Base-by-base conservation (phyloP, 2,329 filamentous ascomycete species). In the Fusarium foetens region DNA sequence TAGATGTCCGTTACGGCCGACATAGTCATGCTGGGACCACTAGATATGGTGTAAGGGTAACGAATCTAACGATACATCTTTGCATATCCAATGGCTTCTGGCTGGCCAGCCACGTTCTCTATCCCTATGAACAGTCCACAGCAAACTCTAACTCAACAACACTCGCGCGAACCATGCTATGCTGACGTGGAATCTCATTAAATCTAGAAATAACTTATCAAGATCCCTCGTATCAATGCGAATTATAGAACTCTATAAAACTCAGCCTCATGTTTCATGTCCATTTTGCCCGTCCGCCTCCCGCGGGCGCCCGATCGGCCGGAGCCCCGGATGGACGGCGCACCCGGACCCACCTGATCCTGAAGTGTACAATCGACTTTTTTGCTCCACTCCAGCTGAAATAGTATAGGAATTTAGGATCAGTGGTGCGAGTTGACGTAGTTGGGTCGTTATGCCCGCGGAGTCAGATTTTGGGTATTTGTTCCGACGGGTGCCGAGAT, bases 261-360 rank as follows among this genome's bases (percentile, higher is more conserved):
- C 46, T 67, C 52, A 67, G 64, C 33, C 57, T 63, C 57, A 45
- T 12, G n/a, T 29, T 48, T 23, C 36, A 54, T 23, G 12, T 11
- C 31, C 8, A 16, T 21, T 35, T 16, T 25, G 33, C 19, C 39
- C 14, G 25, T 43, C 13, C 35, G 52, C 23, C 14, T 9, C 39
- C 66, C 66, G 66, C 66, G 66, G 65, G 53, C 13, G 6, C 29
- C 66, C 49, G 64, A 67, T 33, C 43, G 25, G 19, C 52, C 59
- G 59, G 59, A 27, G n/a, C 13, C 39, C 35, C 62, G 46, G 64
- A 4, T 25, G 5, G n/a, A 46, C 45, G 55, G 41, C 49, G 25
- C 25, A 23, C 4, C 31, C 43, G 27, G 66, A 43, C 58, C 66
- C 64, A 68, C 64, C 25, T 19, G n/a, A n/a, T 31, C 35, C 41